Evolutionary conservation across 768 basidiomycete species (phyloP).

Genomic region (Strobilomyces dryophilus): DNA sequence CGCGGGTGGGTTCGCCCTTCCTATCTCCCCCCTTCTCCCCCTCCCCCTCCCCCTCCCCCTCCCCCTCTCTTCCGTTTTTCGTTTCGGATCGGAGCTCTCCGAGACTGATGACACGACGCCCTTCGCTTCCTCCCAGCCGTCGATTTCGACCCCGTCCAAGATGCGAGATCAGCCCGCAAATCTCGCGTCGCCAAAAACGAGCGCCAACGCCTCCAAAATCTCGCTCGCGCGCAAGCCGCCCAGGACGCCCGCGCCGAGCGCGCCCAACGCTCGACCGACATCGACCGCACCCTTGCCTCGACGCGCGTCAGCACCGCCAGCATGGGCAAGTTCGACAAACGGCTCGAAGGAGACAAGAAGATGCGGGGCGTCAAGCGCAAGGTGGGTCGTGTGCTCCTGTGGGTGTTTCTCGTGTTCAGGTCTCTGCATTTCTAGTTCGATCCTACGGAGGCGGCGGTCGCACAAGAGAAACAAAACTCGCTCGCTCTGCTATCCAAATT

Average conservation of each 20-base stretch:
- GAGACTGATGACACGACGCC: too few relatives aligned
- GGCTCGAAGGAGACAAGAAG: slow-evolving; percentile 89
- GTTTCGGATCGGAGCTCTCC: not conserved
- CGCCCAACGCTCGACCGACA: slow-evolving; percentile 59
- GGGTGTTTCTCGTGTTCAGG: not conserved
- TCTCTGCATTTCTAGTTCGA: slow-evolving; percentile 65
- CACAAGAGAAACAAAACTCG: slow-evolving; percentile 67
- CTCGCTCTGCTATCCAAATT: slow-evolving; percentile 74
- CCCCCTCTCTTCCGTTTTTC: not conserved
- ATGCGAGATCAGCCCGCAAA: slow-evolving; percentile 75
- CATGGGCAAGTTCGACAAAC: slow-evolving; percentile 91
- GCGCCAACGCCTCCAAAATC: slow-evolving; percentile 67
- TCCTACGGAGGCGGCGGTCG: slow-evolving; percentile 62
- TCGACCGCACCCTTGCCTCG: slow-evolving; percentile 73
- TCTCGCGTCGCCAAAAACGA: slow-evolving; percentile 82
- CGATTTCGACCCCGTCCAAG: slow-evolving; percentile 75
- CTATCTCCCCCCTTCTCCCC: too few relatives aligned
- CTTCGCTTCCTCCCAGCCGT: slow-evolving; percentile 39
- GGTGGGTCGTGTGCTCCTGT: slow-evolving; percentile 37
- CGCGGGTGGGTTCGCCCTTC: slow-evolving; percentile 80
- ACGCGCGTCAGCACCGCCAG: slow-evolving; percentile 86
- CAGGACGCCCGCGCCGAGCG: slow-evolving; percentile 35
- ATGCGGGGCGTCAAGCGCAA: slow-evolving; percentile 87
- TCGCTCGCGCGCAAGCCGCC: slow-evolving; percentile 49
- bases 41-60: not conserved